Evolutionary conservation across 2,329 filamentous ascomycete genomes (phyloP), one percentile per base, ranked within the genome.

Genomic region (Fusarium anthophilum): DNA sequence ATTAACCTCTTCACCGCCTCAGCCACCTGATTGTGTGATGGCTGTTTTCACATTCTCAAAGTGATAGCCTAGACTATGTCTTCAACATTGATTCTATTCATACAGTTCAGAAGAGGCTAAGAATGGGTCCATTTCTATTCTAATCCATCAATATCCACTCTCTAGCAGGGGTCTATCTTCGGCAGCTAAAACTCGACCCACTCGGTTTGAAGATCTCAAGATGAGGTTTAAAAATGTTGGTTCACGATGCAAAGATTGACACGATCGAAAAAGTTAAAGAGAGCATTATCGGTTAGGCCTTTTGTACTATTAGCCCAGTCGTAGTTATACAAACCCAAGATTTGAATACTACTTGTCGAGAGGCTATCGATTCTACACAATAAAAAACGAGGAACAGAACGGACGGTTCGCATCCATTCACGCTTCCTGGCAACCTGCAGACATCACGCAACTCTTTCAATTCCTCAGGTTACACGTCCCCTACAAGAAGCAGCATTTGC

Each of bases 161-260:
- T 58, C 63, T 66, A 73, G 65, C 70, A 73, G 70, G 70, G 70
- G 66, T 73, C 24, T 15, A 54, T 57, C 39, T 37, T 66, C 67
- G 67, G 67, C 66, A 70, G 47, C 67, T 70, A 70, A 48, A 30
- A 12, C 24, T 43, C 9, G 53, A 54, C 67, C 67, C 67, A 70
- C 67, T 55, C 53, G 43, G 32, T 44, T n/a, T 54, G 59, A 66
- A 70, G 66, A 70, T 70, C 67, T 65, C 26, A 20, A 43, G 22
- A 57, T 65, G 66, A 70, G 48, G 67, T 54, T 62, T 53, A 13
- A 38, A 38, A 26, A 56, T 35, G 39, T 15, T 24, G 30, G 26
- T 32, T 59, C 35, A 66, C 66, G 67, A 70, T 48, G 18, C 38
- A 28, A 35, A 30, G 38, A 24, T 35, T 70, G 37, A 30, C 47